Conservation (phyloP, 352 stramenopile species). For the Globisporangium abappressorium region DNA sequence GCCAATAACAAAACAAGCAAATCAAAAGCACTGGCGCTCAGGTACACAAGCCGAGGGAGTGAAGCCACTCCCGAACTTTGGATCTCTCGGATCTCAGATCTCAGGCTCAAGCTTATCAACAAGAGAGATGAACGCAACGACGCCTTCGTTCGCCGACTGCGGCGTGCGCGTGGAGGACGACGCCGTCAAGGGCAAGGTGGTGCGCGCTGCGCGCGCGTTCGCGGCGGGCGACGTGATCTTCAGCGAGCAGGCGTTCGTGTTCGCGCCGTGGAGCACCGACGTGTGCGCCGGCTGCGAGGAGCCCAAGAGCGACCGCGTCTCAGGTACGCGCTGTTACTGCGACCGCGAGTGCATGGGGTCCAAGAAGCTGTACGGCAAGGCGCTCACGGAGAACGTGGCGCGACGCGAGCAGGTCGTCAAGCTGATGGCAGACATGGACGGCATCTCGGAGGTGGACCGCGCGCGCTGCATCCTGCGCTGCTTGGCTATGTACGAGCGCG, state of each 20-base stretch:
- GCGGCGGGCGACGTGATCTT: conserved; percentile 69
- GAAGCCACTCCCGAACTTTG: background rate
- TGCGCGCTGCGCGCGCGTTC: conserved; percentile 50
- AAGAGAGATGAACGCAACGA: conserved; percentile 14
- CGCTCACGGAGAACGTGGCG: conserved; percentile 38
- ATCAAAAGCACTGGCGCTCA: conserved; percentile 10
- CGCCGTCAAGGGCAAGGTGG: conserved; percentile 56
- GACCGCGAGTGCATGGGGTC: conserved; percentile 29
- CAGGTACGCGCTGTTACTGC: conserved; percentile 26
- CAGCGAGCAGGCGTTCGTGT: conserved; percentile 72
- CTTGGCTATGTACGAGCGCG: conserved; percentile 51
- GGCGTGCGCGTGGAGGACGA: conserved; percentile 56
- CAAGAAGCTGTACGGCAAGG: conserved; percentile 36
- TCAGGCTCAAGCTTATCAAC: background rate
- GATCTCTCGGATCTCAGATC: background rate
- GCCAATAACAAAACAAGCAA: background rate
- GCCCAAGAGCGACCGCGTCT: conserved; percentile 18
- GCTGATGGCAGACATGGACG: conserved; percentile 52
- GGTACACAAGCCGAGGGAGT: background rate
- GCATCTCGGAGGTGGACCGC: conserved; percentile 68
- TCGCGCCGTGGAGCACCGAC: conserved; percentile 62
- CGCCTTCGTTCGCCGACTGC: conserved; percentile 43
- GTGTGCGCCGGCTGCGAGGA: conserved; percentile 59
- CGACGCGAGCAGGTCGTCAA: conserved; percentile 53
- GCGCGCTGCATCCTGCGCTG: conserved; percentile 70